A percentile compares a stretch with the other conserved stretches of the same genome.
Evolutionary conservation across 768 basidiomycete species (phyloP).

Genomic region (Crucibulum laeve): DNA sequence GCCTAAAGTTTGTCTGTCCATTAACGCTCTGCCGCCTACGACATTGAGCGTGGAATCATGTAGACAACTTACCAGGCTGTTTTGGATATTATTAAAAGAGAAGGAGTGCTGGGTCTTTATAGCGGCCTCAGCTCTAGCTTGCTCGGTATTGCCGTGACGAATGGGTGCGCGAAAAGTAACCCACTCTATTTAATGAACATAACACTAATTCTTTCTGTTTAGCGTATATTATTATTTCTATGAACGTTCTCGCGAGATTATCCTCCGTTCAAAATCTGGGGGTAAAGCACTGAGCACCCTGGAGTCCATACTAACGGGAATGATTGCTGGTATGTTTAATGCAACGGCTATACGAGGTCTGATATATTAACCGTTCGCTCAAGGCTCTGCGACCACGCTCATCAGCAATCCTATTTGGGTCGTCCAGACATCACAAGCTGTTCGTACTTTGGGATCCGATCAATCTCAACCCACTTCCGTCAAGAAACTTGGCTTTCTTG

Average conservation of each 20-base stretch:
- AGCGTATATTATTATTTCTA: constrained; percentile 95
- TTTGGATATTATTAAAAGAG: constrained; percentile 73
- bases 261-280: constrained; percentile 51
- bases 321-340: constrained; percentile 68
- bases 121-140: constrained; percentile 83
- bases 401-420: constrained; percentile 97
- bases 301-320: constrained; percentile 87
- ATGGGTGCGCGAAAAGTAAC: constrained; percentile 51
- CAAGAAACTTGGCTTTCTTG: constrained; percentile 56
- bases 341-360: neutral
- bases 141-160: constrained; percentile 89
- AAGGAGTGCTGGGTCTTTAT: constrained; percentile 84
- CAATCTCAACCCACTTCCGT: constrained; percentile 22
- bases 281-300: constrained; percentile 71
- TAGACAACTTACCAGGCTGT: constrained; percentile 67
- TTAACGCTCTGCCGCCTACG: neutral
- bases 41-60: constrained; percentile 1
- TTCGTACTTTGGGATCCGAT: constrained; percentile 45
- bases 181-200: neutral
- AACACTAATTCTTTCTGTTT: constrained; percentile 2
- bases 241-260: constrained; percentile 57
- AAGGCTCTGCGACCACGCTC: constrained; percentile 87
- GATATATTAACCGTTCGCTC: too few species aligned
- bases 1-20: constrained; percentile 49
- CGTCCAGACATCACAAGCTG: constrained; percentile 86